These are phyloP conservation scores for Termitomyces sp. DNA, from an alignment of 768 basidiomycete species.

Conservation along the genomic window DNA sequence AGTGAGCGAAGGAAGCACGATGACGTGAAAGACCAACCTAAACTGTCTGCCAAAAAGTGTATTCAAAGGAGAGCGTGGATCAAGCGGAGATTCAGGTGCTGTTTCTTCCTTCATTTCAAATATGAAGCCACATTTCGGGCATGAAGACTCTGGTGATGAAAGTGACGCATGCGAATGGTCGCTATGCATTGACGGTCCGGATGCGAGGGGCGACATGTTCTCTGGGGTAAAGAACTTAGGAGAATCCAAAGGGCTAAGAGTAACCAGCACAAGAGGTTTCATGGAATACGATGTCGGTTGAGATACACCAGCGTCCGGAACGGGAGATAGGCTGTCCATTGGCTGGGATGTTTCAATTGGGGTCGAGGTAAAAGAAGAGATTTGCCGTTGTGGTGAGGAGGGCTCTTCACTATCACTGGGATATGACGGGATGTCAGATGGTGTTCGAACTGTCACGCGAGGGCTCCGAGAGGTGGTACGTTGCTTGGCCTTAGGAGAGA, in stretches of 20 bases:
- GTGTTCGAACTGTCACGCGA: conserved; percentile 29
- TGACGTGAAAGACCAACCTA: background rate
- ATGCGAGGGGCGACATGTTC: background rate
- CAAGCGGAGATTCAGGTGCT: background rate
- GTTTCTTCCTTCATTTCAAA: background rate
- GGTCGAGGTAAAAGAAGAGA: background rate
- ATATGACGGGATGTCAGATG: conserved; percentile 20
- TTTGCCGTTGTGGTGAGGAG: background rate
- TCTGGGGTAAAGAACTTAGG: conserved; percentile 14
- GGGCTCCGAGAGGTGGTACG: conserved; percentile 16
- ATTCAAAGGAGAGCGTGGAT: conserved; percentile 16
- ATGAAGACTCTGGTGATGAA: background rate
- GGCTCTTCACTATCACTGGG: conserved; percentile 14
- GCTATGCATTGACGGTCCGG: conserved; percentile 4
- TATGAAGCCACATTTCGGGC: background rate
- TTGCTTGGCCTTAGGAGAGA: background rate
- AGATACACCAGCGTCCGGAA: background rate
- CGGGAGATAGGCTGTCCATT: background rate
- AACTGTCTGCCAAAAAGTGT: background rate
- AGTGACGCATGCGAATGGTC: conserved; percentile 9
- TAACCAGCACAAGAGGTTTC: conserved; percentile 6
- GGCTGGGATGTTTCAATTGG: background rate
- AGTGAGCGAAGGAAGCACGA: background rate
- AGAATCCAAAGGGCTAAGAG: conserved; percentile 18
- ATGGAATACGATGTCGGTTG: background rate